Conservation (phyloP, 345 rosid genomes). For the Luvunga scandens region DNA sequence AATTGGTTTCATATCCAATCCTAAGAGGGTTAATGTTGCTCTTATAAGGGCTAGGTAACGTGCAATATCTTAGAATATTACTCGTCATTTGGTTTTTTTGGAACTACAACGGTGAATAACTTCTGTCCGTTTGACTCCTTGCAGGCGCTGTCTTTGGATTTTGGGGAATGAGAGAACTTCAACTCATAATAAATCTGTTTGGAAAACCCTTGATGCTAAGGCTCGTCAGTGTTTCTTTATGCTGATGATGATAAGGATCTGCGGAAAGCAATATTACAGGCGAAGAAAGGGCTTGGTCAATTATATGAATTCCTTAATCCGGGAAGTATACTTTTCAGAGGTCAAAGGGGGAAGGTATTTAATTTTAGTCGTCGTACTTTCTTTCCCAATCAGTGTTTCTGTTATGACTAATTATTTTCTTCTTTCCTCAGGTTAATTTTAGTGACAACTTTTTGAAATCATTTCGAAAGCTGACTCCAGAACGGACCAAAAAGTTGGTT, state of each 20-base stretch:
- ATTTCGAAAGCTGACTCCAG: constrained; percentile 38
- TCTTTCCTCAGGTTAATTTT: constrained; percentile 40
- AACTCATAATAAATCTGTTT: constrained; percentile 26
- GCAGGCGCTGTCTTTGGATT: constrained; percentile 58
- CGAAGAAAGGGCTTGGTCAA: constrained; percentile 34
- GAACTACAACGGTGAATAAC: neutral
- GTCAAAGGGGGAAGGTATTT: constrained; percentile 46
- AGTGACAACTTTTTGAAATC: constrained; percentile 47
- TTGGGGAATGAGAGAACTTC: constrained; percentile 45
- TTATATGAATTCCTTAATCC: constrained; percentile 36
- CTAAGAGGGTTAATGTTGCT: constrained; percentile 1
- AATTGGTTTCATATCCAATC: neutral
- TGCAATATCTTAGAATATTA: constrained; percentile 10
- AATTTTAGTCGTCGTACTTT: neutral
- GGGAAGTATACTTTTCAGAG: constrained; percentile 31
- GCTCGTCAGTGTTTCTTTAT: constrained; percentile 39
- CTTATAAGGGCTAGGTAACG: constrained; percentile 13
- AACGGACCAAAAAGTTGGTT: constrained; percentile 19
- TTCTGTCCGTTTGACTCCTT: neutral
- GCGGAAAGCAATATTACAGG: constrained; percentile 30
- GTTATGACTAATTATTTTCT: neutral
- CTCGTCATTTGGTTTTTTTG: neutral
- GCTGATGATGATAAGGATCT: constrained; percentile 40
- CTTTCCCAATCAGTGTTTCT: neutral
- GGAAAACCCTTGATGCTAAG: constrained; percentile 43